phyloP scores from a whole-genome alignment of 352 stramenopile species.

The Phytophthora sp. region DNA sequence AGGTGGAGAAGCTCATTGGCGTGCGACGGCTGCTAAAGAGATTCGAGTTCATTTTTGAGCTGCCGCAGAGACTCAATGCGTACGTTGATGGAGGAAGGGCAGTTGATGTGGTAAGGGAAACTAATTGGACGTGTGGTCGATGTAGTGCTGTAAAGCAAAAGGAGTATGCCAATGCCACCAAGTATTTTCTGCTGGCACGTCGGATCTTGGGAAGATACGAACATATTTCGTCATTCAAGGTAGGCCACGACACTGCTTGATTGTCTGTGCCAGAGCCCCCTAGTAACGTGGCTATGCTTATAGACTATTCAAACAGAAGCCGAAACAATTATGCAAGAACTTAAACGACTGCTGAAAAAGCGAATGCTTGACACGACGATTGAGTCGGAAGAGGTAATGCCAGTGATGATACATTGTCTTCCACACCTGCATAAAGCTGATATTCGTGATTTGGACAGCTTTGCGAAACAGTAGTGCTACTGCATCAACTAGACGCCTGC shows the following conservation, averaged over 20 bases:
- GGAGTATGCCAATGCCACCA: conserved; percentile 86
- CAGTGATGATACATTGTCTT: not conserved
- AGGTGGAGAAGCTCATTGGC: conserved; percentile 97
- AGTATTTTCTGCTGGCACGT: conserved; percentile 87
- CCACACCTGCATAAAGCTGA: not conserved
- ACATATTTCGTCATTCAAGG: conserved; percentile 90
- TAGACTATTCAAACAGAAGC: conserved; percentile 87
- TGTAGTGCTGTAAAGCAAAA: conserved; percentile 84
- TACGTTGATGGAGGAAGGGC: conserved; percentile 18
- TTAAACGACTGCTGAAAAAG: conserved; percentile 68
- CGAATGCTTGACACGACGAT: conserved; percentile 52
- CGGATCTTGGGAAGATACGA: conserved; percentile 89
- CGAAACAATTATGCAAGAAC: conserved; percentile 84
- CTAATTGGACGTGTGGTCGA: not conserved
- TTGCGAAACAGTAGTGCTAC: conserved; percentile 66
- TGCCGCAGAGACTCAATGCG: conserved; percentile 90
- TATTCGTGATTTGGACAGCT: conserved; percentile 33
- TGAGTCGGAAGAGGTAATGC: conserved; percentile 55
- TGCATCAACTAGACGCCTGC: conserved; percentile 71
- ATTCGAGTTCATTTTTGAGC: conserved; percentile 97
- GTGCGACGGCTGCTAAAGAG: conserved; percentile 95
- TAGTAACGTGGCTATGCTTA: conserved; percentile 1
- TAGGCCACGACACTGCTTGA: conserved; percentile 11
- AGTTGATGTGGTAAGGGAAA: not conserved
- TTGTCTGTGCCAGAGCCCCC: no score